Conservation (phyloP, 2,329 filamentous ascomycete genomes). For the Epichloe typhina region DNA sequence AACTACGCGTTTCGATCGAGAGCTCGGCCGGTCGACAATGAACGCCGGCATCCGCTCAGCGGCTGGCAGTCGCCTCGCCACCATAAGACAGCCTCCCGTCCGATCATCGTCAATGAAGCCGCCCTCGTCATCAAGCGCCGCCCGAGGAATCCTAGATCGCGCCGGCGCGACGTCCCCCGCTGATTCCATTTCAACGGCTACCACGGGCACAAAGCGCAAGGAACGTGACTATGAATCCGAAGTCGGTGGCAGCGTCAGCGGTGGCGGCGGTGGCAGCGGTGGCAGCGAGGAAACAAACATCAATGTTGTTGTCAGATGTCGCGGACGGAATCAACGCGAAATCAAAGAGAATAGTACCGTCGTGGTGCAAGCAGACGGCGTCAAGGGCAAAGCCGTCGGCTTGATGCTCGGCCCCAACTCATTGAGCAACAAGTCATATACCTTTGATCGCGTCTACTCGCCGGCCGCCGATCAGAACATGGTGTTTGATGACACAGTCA, state of each 20-base stretch:
- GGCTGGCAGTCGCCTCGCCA: constrained; percentile 2
- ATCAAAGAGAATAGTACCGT: constrained; percentile 90
- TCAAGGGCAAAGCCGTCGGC: constrained; percentile 72
- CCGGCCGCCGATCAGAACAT: constrained; percentile 86
- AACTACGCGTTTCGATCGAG: constrained; percentile 7
- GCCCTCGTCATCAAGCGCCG: not conserved
- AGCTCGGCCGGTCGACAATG: constrained; percentile 6
- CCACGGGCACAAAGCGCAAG: constrained; percentile 64
- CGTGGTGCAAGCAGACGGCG: constrained; percentile 77
- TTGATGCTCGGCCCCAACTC: constrained; percentile 87
- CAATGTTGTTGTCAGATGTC: constrained; percentile 89
- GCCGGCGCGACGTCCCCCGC: constrained; percentile 39
- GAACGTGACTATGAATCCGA: constrained; percentile 70
- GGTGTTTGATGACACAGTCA: constrained; percentile 90
- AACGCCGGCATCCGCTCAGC: not conserved
- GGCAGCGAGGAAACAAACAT: constrained; percentile 81
- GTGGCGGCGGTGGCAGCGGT: not conserved
- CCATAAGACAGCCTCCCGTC: constrained; percentile 1
- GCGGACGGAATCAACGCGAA: constrained; percentile 85
- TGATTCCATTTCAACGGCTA: constrained; percentile 42
- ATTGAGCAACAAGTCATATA: constrained; percentile 89
- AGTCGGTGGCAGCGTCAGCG: constrained; percentile 2
- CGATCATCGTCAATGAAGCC: constrained; percentile 4
- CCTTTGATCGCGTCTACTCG: constrained; percentile 95
- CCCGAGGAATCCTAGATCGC: constrained; percentile 4